Conservation (phyloP, 1,284 basidiomycete genomes). For the Boletus semigastroideus region DNA sequence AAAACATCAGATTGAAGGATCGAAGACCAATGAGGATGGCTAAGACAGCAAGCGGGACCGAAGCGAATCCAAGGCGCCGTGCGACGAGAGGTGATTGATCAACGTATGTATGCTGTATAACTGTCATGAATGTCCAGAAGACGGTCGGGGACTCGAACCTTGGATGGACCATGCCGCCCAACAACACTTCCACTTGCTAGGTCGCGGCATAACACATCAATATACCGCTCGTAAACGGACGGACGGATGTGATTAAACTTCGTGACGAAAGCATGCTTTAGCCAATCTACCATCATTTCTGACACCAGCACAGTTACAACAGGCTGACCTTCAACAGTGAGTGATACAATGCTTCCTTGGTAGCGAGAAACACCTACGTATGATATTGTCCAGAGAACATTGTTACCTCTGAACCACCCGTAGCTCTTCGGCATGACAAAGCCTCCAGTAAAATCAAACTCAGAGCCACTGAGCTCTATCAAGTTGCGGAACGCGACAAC, state of each 20-base stretch:
- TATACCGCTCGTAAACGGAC: constrained; percentile 93
- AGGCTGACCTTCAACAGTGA: constrained; percentile 52
- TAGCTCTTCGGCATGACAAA: constrained; percentile 83
- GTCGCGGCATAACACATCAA: constrained; percentile 94
- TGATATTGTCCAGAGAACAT: constrained; percentile 85
- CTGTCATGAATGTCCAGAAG: constrained; percentile 8
- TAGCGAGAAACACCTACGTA: constrained; percentile 57
- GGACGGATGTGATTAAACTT: constrained; percentile 97
- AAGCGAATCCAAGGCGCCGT: constrained; percentile 90
- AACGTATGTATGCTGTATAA: constrained; percentile 76
- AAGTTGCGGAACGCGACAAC: constrained; percentile 94
- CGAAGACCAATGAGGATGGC: constrained; percentile 88
- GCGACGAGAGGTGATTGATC: constrained; percentile 96
- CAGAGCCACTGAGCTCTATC: constrained; percentile 90
- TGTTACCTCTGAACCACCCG: constrained; percentile 77
- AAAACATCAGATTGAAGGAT: constrained; percentile 65
- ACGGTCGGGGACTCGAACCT: constrained; percentile 44
- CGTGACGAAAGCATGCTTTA: constrained; percentile 99
- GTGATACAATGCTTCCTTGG: neutral
- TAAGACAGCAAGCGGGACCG: constrained; percentile 89
- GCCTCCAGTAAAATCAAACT: constrained; percentile 73
- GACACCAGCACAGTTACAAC: constrained; percentile 89
- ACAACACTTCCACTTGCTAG: constrained; percentile 80
- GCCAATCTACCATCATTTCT: constrained; percentile 97
- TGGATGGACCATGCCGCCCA: constrained; percentile 63